Evolutionary conservation across 176 grass and related monocot species (phyloP).

Genomic region (Ensete ventricosum): DNA sequence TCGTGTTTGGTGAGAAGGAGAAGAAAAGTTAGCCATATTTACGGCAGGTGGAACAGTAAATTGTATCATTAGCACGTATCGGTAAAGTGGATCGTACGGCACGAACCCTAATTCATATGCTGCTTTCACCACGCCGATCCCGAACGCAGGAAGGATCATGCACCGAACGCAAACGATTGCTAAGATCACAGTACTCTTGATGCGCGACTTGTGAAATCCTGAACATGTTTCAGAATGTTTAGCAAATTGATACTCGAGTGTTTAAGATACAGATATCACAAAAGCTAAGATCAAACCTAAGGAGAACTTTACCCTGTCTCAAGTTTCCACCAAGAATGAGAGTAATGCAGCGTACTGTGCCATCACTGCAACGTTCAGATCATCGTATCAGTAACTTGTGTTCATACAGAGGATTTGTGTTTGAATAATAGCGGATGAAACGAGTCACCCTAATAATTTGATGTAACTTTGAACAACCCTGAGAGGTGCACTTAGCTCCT

Average conservation of each 20-base stretch:
- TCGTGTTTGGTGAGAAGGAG: background rate
- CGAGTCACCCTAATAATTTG: slow-evolving; percentile 9
- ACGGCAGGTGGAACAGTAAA: slow-evolving; percentile 72
- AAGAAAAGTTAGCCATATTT: slow-evolving; percentile 49
- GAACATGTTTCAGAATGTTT: slow-evolving; percentile 2
- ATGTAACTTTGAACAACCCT: slow-evolving; percentile 39
- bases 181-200: slow-evolving; percentile 36
- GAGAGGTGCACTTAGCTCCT: slow-evolving; percentile 33
- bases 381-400: background rate
- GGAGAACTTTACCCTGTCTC: background rate
- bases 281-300: background rate
- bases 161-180: slow-evolving; percentile 51
- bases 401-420: background rate
- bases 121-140: slow-evolving; percentile 40
- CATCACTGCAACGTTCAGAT: slow-evolving; percentile 8
- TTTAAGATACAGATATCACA: background rate
- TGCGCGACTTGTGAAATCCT: slow-evolving; percentile 53
- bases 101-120: slow-evolving; percentile 55
- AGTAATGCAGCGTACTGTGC: slow-evolving; percentile 16
- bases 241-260: background rate
- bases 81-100: slow-evolving; percentile 55
- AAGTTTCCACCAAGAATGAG: slow-evolving; percentile 20
- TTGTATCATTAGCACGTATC: slow-evolving; percentile 80
- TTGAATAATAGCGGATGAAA: no score
- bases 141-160: slow-evolving; percentile 53